A percentile compares a stretch with the other conserved stretches of the same genome.
phyloP scores from a whole-genome alignment of 305 asterid species.

The Fraxinus albicans region DNA sequence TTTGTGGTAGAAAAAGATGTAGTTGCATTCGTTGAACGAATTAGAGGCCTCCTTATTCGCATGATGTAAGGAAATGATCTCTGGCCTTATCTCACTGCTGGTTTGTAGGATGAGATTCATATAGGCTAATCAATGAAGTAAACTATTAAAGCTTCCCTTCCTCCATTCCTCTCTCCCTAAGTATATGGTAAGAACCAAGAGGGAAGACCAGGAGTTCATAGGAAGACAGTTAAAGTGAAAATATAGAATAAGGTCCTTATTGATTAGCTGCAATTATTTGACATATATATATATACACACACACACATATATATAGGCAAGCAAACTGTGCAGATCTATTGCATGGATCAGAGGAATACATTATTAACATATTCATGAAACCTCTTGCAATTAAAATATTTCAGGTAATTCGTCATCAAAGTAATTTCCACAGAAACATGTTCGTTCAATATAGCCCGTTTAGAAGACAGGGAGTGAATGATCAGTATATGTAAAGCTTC shows the following conservation, averaged over 20 bases:
- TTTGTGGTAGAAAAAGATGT: neutral
- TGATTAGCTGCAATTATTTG: neutral
- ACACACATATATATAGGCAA: too few relatives aligned
- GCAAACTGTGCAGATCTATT: neutral
- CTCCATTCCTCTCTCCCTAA: neutral
- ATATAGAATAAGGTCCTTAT: neutral
- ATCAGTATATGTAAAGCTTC: slow-evolving; percentile 15
- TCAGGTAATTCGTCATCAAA: slow-evolving; percentile 3
- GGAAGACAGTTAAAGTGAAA: neutral
- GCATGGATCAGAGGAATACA: neutral
- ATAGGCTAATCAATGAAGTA: neutral
- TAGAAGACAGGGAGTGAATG: neutral
- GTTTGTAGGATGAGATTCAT: neutral
- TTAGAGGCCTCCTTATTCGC: neutral
- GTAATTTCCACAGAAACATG: neutral
- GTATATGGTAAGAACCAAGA: neutral
- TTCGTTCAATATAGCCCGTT: neutral
- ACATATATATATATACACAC: neutral
- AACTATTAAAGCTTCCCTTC: neutral
- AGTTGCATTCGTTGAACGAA: neutral
- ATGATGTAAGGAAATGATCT: neutral
- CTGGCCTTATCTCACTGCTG: neutral
- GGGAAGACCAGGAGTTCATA: neutral
- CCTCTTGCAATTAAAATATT: neutral
- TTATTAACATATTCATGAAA: neutral